phyloP scores from a whole-genome alignment of 352 stramenopile species.

The Pythium oligandrum region DNA sequence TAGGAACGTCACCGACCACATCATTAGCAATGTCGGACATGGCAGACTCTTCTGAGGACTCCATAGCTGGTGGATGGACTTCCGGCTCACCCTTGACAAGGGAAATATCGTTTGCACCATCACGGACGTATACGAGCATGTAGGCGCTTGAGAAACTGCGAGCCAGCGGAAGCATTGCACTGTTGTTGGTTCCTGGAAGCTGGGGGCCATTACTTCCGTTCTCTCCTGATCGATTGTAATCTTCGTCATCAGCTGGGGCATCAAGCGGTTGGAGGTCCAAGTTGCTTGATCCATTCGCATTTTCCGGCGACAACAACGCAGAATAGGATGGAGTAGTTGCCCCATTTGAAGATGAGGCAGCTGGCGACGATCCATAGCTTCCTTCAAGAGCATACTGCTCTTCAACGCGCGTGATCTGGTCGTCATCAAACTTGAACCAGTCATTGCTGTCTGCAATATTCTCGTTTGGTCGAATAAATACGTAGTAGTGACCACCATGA shows the following conservation, averaged over 20 bases:
- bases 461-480: slow-evolving; percentile 82
- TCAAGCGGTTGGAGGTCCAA: slow-evolving; percentile 36
- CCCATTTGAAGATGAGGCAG: slow-evolving; percentile 11
- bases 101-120: slow-evolving; percentile 63
- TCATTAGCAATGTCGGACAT: slow-evolving; percentile 2
- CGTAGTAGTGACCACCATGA: slow-evolving; percentile 85
- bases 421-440: slow-evolving; percentile 86
- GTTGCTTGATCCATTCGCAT: background rate
- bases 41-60: background rate
- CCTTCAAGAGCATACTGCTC: slow-evolving; percentile 70
- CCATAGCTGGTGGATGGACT: background rate
- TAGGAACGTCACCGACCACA: slow-evolving; percentile 27
- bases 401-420: slow-evolving; percentile 74
- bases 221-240: background rate
- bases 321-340: slow-evolving; percentile 51
- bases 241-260: slow-evolving; percentile 8
- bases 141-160: slow-evolving; percentile 82
- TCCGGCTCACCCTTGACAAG: background rate
- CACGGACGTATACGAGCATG: slow-evolving; percentile 86
- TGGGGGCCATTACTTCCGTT: background rate
- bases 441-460: slow-evolving; percentile 51
- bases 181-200: slow-evolving; percentile 12
- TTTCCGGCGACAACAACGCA: slow-evolving; percentile 45
- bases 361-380: slow-evolving; percentile 58
- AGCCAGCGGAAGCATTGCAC: slow-evolving; percentile 47